These are phyloP conservation scores for Micromonas pusilla DNA, from an alignment of 139 green algal genomes.

Conservation along the genomic window DNA sequence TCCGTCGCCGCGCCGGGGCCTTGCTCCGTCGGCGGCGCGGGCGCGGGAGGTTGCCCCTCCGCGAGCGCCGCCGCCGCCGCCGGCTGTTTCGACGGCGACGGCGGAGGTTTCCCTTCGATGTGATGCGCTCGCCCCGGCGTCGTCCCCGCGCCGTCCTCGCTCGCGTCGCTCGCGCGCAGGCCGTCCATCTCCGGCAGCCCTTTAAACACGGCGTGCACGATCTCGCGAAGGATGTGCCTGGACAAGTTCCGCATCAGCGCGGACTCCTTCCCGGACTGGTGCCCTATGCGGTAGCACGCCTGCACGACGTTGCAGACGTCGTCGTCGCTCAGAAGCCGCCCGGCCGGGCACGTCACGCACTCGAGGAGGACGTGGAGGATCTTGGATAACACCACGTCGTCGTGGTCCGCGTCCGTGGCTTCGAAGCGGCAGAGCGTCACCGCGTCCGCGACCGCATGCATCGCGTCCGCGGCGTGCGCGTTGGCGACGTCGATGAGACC, in stretches of 20 bases:
- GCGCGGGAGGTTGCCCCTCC: background rate
- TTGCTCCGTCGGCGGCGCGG: too few relatives aligned
- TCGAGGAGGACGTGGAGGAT: conserved; percentile 82
- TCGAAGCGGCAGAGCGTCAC: conserved; percentile 92
- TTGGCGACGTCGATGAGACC: conserved; percentile 50
- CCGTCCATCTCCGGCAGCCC: conserved; percentile 38
- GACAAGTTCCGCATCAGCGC: conserved; percentile 38
- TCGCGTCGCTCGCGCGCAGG: background rate
- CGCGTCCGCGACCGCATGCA: conserved; percentile 77
- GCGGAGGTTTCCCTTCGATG: background rate
- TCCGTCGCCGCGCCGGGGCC: background rate
- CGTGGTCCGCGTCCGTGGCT: conserved; percentile 69
- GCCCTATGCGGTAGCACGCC: conserved; percentile 73
- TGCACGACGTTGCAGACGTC: conserved; percentile 69
- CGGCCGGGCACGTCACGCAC: conserved; percentile 47
- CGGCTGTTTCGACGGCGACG: background rate
- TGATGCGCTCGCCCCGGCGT: background rate
- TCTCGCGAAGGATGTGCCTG: conserved; percentile 21
- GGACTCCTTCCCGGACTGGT: conserved; percentile 52
- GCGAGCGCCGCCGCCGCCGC: too few relatives aligned
- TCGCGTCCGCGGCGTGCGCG: conserved; percentile 47
- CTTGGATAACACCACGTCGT: conserved; percentile 90
- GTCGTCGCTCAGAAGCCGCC: conserved; percentile 50
- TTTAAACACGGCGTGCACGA: conserved; percentile 6
- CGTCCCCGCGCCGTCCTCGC: too few relatives aligned